Base-by-base conservation (phyloP, 805 yeast species). In the Yarrowia sp. region DNA sequence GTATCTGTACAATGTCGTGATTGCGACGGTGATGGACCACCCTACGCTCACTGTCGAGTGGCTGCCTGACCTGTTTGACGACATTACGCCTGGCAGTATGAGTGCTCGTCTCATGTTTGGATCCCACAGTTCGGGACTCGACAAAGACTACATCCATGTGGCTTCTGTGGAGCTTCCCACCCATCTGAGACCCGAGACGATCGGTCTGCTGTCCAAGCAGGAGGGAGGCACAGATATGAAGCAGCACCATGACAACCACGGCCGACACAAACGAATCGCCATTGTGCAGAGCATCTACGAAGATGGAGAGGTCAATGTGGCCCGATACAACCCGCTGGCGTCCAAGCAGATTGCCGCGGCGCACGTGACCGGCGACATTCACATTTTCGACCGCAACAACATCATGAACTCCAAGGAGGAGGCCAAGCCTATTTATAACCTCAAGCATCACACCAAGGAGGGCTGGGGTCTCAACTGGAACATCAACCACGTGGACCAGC, bases 401-500 rank as follows among this genome's bases (percentile, higher is more conserved):
- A 63, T 67, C 68, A 65, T 68, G 36, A 68, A 68, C 42, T 53
- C 70, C 66, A 36, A 42, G n/a, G 65, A 72, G 19, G 38, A 38
- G 43, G 67, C 72, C 26, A 50, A 63, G 38, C 72, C 73, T n/a
- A 15, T 40, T 35, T 68, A 63, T 16, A 69, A 72, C 22, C 72
- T 74, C 46, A 70, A 70, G 58, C 74, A 65, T 59, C 97, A 91
- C 78, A 78, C 80, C 12, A 81, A 79, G 68, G 92, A 88, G 72
- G 97, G 96, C 0, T 86, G 82, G 74, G 90, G 89, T 2, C 77
- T 92, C 63, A 87, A 88, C 71, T 91, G 97, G 96, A 79, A 84
- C 69, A 79, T 82, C 26, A 71, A 71, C 32, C 72, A 71, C 43
- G 74, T 71, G 36, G 80, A 83, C 48, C 77, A 77, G 70, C 81